Conservation (phyloP, 129 eudicot species). For the Escallonia rubra region DNA sequence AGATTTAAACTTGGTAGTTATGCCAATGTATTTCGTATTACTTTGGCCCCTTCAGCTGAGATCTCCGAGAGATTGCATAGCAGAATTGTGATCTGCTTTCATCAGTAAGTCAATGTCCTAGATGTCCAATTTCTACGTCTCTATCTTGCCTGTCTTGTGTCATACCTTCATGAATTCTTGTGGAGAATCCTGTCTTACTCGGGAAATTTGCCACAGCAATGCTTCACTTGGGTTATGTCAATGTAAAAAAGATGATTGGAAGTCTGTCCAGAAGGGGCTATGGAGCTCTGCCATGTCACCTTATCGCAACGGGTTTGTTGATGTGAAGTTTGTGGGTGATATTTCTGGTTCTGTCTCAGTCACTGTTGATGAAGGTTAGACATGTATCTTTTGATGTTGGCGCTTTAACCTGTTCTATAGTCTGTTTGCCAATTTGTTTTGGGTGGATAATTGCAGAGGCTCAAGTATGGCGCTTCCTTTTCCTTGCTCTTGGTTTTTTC, state of each 20-base stretch:
- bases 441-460: slow-evolving; percentile 38
- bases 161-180: background rate
- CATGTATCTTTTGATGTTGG: background rate
- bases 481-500: slow-evolving; percentile 56
- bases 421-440: slow-evolving; percentile 9
- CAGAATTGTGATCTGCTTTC: slow-evolving; percentile 74
- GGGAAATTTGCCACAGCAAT: slow-evolving; percentile 44
- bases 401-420: background rate
- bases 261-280: slow-evolving; percentile 50
- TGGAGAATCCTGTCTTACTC: background rate
- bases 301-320: slow-evolving; percentile 62
- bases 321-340: slow-evolving; percentile 55
- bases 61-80: slow-evolving; percentile 68
- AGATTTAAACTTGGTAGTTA: slow-evolving; percentile 64
- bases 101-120: slow-evolving; percentile 33
- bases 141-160: background rate
- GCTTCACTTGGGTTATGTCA: slow-evolving; percentile 64
- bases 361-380: slow-evolving; percentile 61
- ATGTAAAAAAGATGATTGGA: slow-evolving; percentile 73
- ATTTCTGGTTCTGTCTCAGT: slow-evolving; percentile 61
- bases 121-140: background rate
- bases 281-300: slow-evolving; percentile 69
- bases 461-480: slow-evolving; percentile 71
- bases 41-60: slow-evolving; percentile 63
- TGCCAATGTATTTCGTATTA: slow-evolving; percentile 54